Base-by-base conservation (phyloP, 2,329 filamentous ascomycete species). In the Dendrostoma leiphaemia region DNA sequence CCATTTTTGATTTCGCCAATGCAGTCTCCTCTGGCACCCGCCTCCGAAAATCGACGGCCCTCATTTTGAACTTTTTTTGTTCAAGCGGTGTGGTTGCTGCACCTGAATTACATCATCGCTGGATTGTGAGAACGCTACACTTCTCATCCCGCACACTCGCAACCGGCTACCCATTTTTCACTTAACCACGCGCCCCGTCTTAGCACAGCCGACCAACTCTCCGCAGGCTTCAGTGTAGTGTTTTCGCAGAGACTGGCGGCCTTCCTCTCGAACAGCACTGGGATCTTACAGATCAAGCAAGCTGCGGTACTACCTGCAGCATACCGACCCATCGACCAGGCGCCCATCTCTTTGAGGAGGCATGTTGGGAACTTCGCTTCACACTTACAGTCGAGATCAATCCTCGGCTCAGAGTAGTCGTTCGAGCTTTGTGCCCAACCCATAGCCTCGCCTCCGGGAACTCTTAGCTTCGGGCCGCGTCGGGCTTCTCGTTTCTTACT, bases 21-120 rank as follows among this genome's bases (percentile, higher is more conserved):
- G 21, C 48, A 51, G 41, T 31, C 34, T 37, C 43, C 24, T 21
- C 28, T 29, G 37, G 24, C 29, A 10, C 35, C n/a, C n/a, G n/a
- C n/a, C n/a, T n/a, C n/a, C 23, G 24, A 12, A 32, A 48, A 35
- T 34, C 46, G 21, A 21, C 35, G 44, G 38, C 40, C 54, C 29
- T 40, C 47, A 35, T 26, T 31, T 32, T 43, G 28, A 26, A 47
- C 24, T 44, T 48, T 37, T 45, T 38, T 41, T 40, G 15, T 32
- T 57, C 44, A 51, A 47, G 55, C 55, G 55, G 55, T 57, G 55
- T 55, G 48, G 48, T 31, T 40, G 49, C 44, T 31, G 44, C 40
- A 21, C 10, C 10, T 21, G 29, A 48, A 38, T 45, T 51, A 53
- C 49, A 56, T 53, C 53, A 53, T 41, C 38, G 34, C 17, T 45